phyloP scores from a whole-genome alignment of 805 yeast species.

The Wickerhamomyces hampshirensis region DNA sequence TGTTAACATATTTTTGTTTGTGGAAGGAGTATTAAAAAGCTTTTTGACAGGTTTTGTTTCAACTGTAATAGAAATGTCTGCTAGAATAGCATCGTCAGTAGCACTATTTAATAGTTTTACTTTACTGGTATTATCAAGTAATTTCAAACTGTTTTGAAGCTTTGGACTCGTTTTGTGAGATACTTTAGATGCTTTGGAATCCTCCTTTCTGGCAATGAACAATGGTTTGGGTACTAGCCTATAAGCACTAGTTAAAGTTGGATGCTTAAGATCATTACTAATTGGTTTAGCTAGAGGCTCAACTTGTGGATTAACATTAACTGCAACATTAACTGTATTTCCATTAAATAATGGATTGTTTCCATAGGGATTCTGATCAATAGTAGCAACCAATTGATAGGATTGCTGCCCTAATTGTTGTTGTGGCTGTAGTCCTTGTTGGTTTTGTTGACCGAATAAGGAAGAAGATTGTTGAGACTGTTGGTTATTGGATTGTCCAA shows the following conservation, averaged over 20 bases:
- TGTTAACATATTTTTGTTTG: not conserved
- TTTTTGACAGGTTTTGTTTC: constrained; percentile 7
- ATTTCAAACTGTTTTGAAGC: not conserved
- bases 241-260: constrained; percentile 55
- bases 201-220: constrained; percentile 28
- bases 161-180: not conserved
- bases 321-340: constrained; percentile 31
- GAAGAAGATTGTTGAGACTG: constrained; percentile 10
- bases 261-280: constrained; percentile 49
- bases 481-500: constrained; percentile 17
- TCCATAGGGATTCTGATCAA: constrained; percentile 71
- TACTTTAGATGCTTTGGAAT: not conserved
- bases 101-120: constrained; percentile 35
- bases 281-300: constrained; percentile 46
- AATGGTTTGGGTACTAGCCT: constrained; percentile 62
- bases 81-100: constrained; percentile 64
- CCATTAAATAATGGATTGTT: constrained; percentile 59
- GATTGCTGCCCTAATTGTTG: constrained; percentile 15
- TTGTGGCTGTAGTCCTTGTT: constrained; percentile 8
- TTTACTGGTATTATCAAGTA: constrained; percentile 1
- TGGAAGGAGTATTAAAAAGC: constrained; percentile 9
- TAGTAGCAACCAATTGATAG: constrained; percentile 24
- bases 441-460: constrained; percentile 17
- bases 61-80: constrained; percentile 21
- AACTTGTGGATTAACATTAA: constrained; percentile 31